Evolutionary conservation across 1,284 basidiomycete genomes (phyloP).

Genomic region (Marasmius tenuissimus): DNA sequence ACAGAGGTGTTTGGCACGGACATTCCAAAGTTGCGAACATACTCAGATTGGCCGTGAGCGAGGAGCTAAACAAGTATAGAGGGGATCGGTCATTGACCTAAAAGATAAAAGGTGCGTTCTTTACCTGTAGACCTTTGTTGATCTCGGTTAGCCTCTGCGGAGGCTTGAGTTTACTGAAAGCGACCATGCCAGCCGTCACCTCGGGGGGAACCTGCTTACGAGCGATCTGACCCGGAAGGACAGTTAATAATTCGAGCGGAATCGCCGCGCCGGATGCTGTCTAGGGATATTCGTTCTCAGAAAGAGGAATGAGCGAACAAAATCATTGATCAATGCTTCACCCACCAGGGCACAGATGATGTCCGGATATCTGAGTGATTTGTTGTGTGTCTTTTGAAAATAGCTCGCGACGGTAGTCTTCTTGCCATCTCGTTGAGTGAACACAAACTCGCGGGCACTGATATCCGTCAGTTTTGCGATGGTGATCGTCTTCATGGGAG

Average conservation of each 20-base stretch:
- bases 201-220: slow-evolving; percentile 58
- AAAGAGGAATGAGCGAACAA: background rate
- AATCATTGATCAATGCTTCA: background rate
- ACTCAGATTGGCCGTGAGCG: slow-evolving; percentile 16
- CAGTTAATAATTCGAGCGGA: slow-evolving; percentile 52
- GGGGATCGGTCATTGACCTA: background rate
- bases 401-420: slow-evolving; percentile 48
- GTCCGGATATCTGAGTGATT: slow-evolving; percentile 38
- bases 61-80: slow-evolving; percentile 3
- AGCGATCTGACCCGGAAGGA: slow-evolving; percentile 56
- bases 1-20: background rate
- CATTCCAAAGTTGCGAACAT: slow-evolving; percentile 14
- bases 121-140: slow-evolving; percentile 41
- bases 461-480: slow-evolving; percentile 41
- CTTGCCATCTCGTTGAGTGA: slow-evolving; percentile 42
- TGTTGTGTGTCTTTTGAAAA: slow-evolving; percentile 40
- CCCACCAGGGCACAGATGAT: slow-evolving; percentile 50
- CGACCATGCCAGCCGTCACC: slow-evolving; percentile 50
- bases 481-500: slow-evolving; percentile 22
- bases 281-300: slow-evolving; percentile 24
- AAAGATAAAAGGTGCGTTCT: background rate
- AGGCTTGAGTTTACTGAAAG: slow-evolving; percentile 56
- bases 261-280: slow-evolving; percentile 51
- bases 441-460: slow-evolving; percentile 27
- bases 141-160: slow-evolving; percentile 48